Percentiles rank a stretch among this genome's conserved stretches.
These are phyloP conservation scores for Diversispora epigaea DNA, from an alignment of 192 early-diverging fungal genomes.

Conservation along the genomic window DNA sequence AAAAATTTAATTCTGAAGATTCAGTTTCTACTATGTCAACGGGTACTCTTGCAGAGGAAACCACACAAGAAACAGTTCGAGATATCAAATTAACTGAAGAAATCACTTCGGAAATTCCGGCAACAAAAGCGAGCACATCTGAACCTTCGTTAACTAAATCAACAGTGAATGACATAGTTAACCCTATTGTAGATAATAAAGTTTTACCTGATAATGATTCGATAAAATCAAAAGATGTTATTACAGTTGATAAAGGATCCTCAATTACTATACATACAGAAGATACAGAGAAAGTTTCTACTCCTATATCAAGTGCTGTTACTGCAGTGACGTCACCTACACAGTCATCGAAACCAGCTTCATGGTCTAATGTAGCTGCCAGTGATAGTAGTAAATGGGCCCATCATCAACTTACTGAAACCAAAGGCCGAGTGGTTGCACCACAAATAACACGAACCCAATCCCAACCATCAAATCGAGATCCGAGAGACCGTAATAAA, in stretches of 20 bases:
- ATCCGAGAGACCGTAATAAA: conserved; percentile 10
- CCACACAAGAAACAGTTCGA: conserved; percentile 5
- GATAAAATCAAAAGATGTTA: conserved; percentile 28
- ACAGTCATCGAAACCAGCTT: conserved; percentile 62
- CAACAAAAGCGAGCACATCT: conserved; percentile 27
- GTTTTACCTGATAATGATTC: conserved; percentile 7
- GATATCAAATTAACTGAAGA: conserved; percentile 22
- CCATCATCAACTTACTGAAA: conserved; percentile 35
- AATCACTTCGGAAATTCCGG: conserved; percentile 30
- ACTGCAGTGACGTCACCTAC: conserved; percentile 30
- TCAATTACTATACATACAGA: conserved; percentile 32
- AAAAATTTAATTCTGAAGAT: not conserved
- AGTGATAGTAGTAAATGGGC: conserved; percentile 58
- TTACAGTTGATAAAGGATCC: conserved; percentile 35
- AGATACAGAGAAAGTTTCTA: not conserved
- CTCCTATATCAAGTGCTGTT: conserved; percentile 20
- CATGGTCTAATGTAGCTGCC: conserved; percentile 79
- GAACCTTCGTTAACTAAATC: conserved; percentile 20
- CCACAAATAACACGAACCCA: not conserved
- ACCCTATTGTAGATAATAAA: conserved; percentile 17
- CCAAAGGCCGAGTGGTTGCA: conserved; percentile 16
- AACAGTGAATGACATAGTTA: conserved; percentile 20
- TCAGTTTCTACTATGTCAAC: conserved; percentile 11
- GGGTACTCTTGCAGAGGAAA: conserved; percentile 25
- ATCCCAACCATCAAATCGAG: conserved; percentile 31